Conservation (phyloP, 192 early-diverging fungal genomes). For the Entomortierella beljakovae region DNA sequence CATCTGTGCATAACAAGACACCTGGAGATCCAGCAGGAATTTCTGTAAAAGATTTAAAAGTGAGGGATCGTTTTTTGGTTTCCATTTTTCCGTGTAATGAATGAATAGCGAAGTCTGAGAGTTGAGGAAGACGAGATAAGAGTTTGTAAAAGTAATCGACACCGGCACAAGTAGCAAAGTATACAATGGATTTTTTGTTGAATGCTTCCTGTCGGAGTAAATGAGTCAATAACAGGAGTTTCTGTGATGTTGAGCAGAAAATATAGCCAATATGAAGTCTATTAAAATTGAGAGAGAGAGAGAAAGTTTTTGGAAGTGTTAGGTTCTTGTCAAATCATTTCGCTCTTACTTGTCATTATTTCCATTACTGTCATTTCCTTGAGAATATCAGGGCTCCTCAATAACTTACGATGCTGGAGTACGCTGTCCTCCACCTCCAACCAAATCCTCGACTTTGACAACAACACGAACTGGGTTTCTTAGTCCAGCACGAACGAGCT, state of each 20-base stretch:
- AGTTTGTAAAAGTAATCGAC: slow-evolving; percentile 95
- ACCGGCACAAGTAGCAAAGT: slow-evolving; percentile 94
- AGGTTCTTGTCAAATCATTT: neutral
- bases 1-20: slow-evolving; percentile 94
- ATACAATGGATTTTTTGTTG: slow-evolving; percentile 91
- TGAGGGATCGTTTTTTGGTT: slow-evolving; percentile 84
- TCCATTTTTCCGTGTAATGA: slow-evolving; percentile 96
- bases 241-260: slow-evolving; percentile 83
- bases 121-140: slow-evolving; percentile 53
- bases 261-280: slow-evolving; percentile 80
- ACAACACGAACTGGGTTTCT: slow-evolving; percentile 91
- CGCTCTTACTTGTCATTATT: neutral
- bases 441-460: slow-evolving; percentile 86
- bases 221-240: slow-evolving; percentile 79
- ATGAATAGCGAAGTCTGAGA: slow-evolving; percentile 68
- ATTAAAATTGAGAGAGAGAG: neutral
- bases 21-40: slow-evolving; percentile 73
- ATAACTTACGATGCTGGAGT: slow-evolving; percentile 69
- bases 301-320: too few species aligned
- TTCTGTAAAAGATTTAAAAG: slow-evolving; percentile 79
- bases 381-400: too few species aligned
- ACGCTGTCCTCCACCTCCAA: slow-evolving; percentile 61
- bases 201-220: slow-evolving; percentile 62
- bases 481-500: slow-evolving; percentile 88
- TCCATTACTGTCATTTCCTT: too few species aligned